These are phyloP conservation scores for Penicillium vulpinum DNA, from an alignment of 2,329 filamentous ascomycete genomes.

Conservation along the genomic window DNA sequence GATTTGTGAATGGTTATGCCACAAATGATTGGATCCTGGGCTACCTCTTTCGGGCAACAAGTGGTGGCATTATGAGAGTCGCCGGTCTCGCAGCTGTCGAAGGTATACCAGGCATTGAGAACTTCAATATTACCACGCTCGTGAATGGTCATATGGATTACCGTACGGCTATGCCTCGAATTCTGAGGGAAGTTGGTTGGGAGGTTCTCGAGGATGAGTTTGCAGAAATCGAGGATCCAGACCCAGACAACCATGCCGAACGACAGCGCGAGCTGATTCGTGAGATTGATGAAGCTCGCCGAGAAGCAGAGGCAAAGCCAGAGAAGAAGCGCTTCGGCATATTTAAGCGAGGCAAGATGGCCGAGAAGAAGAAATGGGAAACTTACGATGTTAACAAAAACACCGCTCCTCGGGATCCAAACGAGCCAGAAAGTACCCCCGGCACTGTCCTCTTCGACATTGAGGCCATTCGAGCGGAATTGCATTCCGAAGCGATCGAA, in stretches of 20 bases:
- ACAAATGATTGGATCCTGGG: slow-evolving; percentile 95
- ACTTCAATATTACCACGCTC: slow-evolving; percentile 79
- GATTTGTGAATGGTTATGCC: slow-evolving; percentile 92
- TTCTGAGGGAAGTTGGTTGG: slow-evolving; percentile 88
- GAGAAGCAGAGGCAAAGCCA: slow-evolving; percentile 77
- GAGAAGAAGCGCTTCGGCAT: slow-evolving; percentile 71
- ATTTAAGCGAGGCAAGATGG: slow-evolving; percentile 73
- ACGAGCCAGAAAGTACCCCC: slow-evolving; percentile 30
- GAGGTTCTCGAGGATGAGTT: slow-evolving; percentile 91
- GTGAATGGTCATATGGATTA: slow-evolving; percentile 97
- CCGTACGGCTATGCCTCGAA: slow-evolving; percentile 82
- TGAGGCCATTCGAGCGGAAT: slow-evolving; percentile 84
- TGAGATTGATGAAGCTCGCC: slow-evolving; percentile 92
- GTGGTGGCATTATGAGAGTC: slow-evolving; percentile 84
- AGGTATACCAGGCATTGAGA: slow-evolving; percentile 77
- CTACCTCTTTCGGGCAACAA: slow-evolving; percentile 92
- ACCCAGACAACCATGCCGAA: slow-evolving; percentile 86
- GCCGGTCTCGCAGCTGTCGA: slow-evolving; percentile 80
- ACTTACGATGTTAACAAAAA: slow-evolving; percentile 72
- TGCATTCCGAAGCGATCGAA: slow-evolving; percentile 70
- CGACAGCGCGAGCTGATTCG: slow-evolving; percentile 90
- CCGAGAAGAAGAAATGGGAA: slow-evolving; percentile 87
- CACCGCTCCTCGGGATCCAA: slow-evolving; percentile 28
- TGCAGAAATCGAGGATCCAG: slow-evolving; percentile 92
- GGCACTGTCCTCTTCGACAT: slow-evolving; percentile 81